Base-by-base conservation (phyloP, 176 grass and related monocot species). In the Aegilops longissima region DNA sequence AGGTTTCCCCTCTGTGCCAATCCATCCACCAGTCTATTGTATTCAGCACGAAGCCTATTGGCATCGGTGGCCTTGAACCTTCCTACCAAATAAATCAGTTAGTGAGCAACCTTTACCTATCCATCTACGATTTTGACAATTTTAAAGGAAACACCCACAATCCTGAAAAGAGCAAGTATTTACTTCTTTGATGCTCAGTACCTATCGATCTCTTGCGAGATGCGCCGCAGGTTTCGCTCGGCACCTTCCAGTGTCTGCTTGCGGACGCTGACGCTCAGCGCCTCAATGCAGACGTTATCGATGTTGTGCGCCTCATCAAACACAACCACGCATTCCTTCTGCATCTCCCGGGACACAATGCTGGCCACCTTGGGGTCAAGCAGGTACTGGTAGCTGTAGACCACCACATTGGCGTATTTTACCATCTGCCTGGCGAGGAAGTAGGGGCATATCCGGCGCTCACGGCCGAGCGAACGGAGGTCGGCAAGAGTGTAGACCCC, bases 51-150 rank as follows among this genome's bases (percentile, higher is more conserved):
- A 47, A 98, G 86, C 86, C 93, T 98, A 66, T 91, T 88, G 86
- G 96, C 96, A 92, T 98, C 96, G 4, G 93, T 95, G 68, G 96
- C 93, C 93, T 98, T 95, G 66, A 98, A 95, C 96, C 96, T 98
- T 98, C 91, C 96, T 98, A 95, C 81, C 93, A 95, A 91, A 94
- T 87, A 83, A 81, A 88, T 64, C 77, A 79, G 82, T 90, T 75
- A 88, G 83, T 82, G 69, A 83, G 63, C 65, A 68, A 80, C 61
- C 82, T 64, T 65, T 56, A 83, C n/a, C 30, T 44, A 68, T 18
- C 45, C 42, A 82, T 79, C 56, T 64, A 42, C 56, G 13, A 66
- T 18, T 66, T 73, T 6, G 11, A 66, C 0, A 9, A 1, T 11
- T 21, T 49, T 12, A 75, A 14, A 51, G 49, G 31, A 70, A 20